Base-by-base conservation (phyloP, 2,329 filamentous ascomycete species). In the Claviceps monticola region DNA sequence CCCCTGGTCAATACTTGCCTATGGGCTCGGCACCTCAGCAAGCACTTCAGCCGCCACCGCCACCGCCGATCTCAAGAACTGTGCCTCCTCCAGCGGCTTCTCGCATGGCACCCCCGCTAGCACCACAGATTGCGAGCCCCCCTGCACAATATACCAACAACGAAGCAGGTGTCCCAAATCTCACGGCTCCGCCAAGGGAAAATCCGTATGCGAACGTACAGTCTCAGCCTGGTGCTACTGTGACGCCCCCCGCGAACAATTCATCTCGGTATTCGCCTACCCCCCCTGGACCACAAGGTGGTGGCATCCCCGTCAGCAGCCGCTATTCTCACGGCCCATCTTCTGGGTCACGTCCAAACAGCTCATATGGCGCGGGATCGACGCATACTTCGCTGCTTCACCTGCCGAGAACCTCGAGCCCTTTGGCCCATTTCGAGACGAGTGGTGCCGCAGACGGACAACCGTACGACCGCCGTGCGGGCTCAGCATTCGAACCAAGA, bases 401-500 rank as follows among this genome's bases (percentile, higher is more conserved):
- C 59, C 74, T 80, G 55, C 80, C 81, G 8, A 71, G 81, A 56
- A 84, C 81, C 1, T 84, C 80, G 1, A 84, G 81, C 56, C 81
- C 81, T 0, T 64, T 84, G 53, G 80, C 80, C 5, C 79, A 84
- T 57, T 83, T 81, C 53, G 80, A 83, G 61, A 70, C 73, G 11
- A 71, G 70, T 7, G 68, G 70, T 50, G 69, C 71, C 36, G 66
- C 68, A 46, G 75, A 78, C n/a, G 56, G 56, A 16, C 55, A 62
- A n/a, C 61, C 69, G 39, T 58, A 67, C n/a, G 71, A 76, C 53
- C 70, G 76, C 44, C 74, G 75, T 48, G 68, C 66, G 51, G 76
- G 70, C 57, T 75, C 75, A 38, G 75, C 74, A 1, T 74, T 78
- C 56, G 79, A 83, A 57, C 69, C 74, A 13, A 71, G 74, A 46